Evolutionary conservation across 257 asterid species (phyloP).

Genomic region (Nicotiana attenuata): DNA sequence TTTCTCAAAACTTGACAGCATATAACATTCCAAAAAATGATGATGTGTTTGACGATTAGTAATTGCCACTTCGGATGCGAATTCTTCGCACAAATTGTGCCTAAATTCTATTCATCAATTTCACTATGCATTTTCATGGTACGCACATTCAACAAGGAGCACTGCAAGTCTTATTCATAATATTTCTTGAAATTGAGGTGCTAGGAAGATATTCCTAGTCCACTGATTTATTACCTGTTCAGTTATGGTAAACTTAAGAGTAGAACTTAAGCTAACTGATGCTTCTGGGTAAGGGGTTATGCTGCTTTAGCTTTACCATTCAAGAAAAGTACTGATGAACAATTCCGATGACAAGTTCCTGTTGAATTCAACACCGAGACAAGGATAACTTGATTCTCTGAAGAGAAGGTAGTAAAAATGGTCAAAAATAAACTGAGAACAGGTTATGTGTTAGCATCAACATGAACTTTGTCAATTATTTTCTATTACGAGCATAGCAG

Average conservation of each 20-base stretch:
- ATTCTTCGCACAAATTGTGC: background rate
- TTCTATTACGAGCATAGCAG: background rate
- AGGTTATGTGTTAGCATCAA: background rate
- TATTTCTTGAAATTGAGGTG: background rate
- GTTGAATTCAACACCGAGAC: background rate
- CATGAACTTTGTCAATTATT: background rate
- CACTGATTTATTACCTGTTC: background rate
- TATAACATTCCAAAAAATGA: slow-evolving; percentile 6
- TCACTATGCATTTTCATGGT: background rate
- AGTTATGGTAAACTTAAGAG: background rate
- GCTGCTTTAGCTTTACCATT: background rate
- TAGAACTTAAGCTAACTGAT: background rate
- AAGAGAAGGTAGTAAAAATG: background rate
- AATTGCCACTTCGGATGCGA: background rate
- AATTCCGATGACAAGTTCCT: background rate
- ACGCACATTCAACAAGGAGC: background rate
- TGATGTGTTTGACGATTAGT: background rate
- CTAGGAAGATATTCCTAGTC: background rate
- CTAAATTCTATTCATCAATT: background rate
- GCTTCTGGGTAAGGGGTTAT: background rate
- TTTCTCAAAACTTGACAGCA: background rate
- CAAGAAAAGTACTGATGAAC: background rate
- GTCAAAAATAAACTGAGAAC: background rate
- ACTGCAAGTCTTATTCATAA: background rate
- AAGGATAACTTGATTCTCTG: background rate